These are phyloP conservation scores for Blastobotrys muscicola DNA, from an alignment of 805 yeast genomes.

Conservation along the genomic window DNA sequence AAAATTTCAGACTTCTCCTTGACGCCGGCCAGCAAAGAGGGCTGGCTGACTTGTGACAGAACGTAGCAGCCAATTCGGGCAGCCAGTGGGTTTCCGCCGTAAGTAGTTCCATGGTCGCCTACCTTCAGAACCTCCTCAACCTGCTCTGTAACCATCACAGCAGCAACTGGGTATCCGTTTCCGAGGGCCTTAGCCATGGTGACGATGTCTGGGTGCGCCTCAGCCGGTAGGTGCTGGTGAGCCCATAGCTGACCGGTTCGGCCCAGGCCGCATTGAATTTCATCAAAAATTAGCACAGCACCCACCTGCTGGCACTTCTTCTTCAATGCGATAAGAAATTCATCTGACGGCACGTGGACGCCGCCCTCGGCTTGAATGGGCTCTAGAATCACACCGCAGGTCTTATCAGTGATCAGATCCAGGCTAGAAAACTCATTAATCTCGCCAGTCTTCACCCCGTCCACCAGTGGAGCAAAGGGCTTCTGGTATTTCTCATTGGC, in stretches of 20 bases:
- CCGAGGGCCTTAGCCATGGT: slow-evolving; percentile 96
- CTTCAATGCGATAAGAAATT: slow-evolving; percentile 58
- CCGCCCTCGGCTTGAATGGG: slow-evolving; percentile 99
- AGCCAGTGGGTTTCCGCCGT: slow-evolving; percentile 94
- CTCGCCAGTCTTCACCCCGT: slow-evolving; percentile 67
- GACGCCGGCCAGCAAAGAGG: slow-evolving; percentile 53
- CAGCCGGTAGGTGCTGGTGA: slow-evolving; percentile 60
- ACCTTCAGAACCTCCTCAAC: slow-evolving; percentile 65
- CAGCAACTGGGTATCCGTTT: slow-evolving; percentile 94
- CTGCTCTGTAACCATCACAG: slow-evolving; percentile 75
- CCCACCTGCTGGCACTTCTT: slow-evolving; percentile 57
- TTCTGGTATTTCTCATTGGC: slow-evolving; percentile 87
- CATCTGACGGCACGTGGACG: slow-evolving; percentile 54
- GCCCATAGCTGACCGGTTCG: slow-evolving; percentile 94
- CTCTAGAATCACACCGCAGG: slow-evolving; percentile 90
- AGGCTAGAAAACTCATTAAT: slow-evolving; percentile 54
- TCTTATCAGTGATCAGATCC: slow-evolving; percentile 48
- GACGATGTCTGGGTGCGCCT: slow-evolving; percentile 88
- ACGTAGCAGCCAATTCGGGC: slow-evolving; percentile 74
- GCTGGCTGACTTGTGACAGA: slow-evolving; percentile 52
- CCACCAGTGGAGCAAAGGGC: slow-evolving; percentile 88
- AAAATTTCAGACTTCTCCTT: slow-evolving; percentile 50
- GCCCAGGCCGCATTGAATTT: slow-evolving; percentile 94
- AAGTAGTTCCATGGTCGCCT: slow-evolving; percentile 98
- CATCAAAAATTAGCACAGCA: slow-evolving; percentile 81